Evolutionary conservation across 257 asterid species (phyloP), one percentile per base, ranked within the genome.

Genomic region (Phtheirospermum japonicum): DNA sequence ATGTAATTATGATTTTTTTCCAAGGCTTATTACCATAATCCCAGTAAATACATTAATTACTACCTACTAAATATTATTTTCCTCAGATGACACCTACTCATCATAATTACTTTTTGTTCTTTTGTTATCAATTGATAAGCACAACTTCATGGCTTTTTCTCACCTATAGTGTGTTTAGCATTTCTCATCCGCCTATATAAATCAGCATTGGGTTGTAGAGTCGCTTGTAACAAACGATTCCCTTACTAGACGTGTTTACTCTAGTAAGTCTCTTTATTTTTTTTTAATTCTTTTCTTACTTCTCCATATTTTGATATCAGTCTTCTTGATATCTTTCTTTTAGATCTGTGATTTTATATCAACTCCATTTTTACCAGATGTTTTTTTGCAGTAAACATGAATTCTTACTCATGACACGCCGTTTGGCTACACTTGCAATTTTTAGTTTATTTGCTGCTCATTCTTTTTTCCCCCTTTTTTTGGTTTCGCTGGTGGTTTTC

Each of bases 1-100:
- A 72, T 39, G 49, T 12, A 55, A n/a, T 48, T 74, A 57, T 43
- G 64, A 64, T 45, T 39, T 52, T 23, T 60, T 19, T 63, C 67
- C 70, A 34, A 52, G 43, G 53, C 74, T 18, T 51, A 65, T 73
- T 71, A 60, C 68, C 39, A 45, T 60, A 59, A 66, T 57, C 65
- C 49, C 23, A 42, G 40, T 37, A 52, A 36, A 31, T 4, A 51
- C 76, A 74, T 70, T 77, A 71, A 72, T 68, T 72, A 26, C 73
- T 28, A 74, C 83, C 76, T 74, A 64, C 79, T 67, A 75, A 59
- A 77, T 69, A 75, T 71, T 28, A 43, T 60, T 57, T 57, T 66
- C 48, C 57, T 51, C 17, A 63, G 68, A 37, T 57, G 60, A 23
- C 67, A 63, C 64, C 74, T 49, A 49, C 66, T 56, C 69, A 59